Evolutionary conservation across 345 rosid species (phyloP).

Genomic region (Limnanthes douglasii): DNA sequence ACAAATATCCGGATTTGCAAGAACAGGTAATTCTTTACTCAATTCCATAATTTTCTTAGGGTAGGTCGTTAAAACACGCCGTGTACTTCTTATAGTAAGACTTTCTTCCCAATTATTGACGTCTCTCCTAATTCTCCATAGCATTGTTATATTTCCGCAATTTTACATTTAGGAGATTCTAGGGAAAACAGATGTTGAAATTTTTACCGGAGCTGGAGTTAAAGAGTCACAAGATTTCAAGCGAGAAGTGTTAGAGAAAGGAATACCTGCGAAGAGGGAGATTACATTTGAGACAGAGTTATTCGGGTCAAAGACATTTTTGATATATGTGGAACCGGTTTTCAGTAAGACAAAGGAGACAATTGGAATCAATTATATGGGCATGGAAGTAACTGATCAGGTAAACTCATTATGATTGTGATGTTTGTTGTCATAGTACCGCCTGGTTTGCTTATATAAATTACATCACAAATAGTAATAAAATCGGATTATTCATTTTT

Average conservation of each 20-base stretch:
- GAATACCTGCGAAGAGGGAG: constrained; percentile 85
- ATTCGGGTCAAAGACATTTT: constrained; percentile 77
- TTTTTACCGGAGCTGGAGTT: constrained; percentile 79
- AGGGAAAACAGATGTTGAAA: constrained; percentile 86
- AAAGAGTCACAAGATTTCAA: constrained; percentile 94
- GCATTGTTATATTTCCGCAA: background rate
- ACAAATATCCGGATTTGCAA: constrained; percentile 69
- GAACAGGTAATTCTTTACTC: constrained; percentile 43
- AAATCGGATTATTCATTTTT: background rate
- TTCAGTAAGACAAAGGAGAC: constrained; percentile 73
- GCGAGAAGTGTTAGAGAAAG: constrained; percentile 79
- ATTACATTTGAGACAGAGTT: constrained; percentile 74
- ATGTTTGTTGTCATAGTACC: background rate
- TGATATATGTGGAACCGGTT: constrained; percentile 86
- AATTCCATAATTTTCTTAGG: too few relatives aligned
- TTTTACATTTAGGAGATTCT: constrained; percentile 50
- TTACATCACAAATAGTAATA: background rate
- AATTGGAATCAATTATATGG: constrained; percentile 90
- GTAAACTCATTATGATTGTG: constrained; percentile 14
- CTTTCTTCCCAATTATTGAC: background rate
- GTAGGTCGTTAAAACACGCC: too few relatives aligned
- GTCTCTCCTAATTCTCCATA: background rate
- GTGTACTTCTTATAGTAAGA: too few relatives aligned
- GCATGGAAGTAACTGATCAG: constrained; percentile 98
- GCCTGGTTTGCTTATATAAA: too few relatives aligned